These are phyloP conservation scores for Oryza meridionalis DNA, from an alignment of 176 grass and related monocot genomes.

Conservation along the genomic window DNA sequence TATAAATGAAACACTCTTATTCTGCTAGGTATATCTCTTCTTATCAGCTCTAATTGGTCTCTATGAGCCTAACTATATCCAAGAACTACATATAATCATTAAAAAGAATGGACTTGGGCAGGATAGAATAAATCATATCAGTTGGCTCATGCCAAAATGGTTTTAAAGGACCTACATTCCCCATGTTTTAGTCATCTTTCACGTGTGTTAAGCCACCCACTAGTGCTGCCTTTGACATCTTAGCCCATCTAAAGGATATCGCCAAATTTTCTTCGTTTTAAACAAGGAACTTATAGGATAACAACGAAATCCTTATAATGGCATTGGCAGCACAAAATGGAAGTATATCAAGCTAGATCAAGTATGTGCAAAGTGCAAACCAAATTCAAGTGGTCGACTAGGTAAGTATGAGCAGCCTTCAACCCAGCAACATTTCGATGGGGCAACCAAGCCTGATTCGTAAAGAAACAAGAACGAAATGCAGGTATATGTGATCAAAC, in stretches of 20 bases:
- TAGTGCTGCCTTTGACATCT: background rate
- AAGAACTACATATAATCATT: background rate
- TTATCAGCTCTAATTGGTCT: background rate
- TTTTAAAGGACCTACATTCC: background rate
- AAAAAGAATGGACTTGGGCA: constrained; percentile 8
- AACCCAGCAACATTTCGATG: constrained; percentile 3
- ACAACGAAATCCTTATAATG: background rate
- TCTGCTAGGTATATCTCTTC: background rate
- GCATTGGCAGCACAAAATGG: background rate
- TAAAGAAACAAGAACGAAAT: background rate
- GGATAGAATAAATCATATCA: background rate
- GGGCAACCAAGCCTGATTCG: background rate
- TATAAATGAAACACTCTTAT: background rate
- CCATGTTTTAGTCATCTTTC: background rate
- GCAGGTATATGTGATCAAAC: background rate
- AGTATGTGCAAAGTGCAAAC: constrained; percentile 12
- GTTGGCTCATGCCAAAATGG: background rate
- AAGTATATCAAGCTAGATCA: constrained; percentile 2
- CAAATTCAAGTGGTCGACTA: background rate
- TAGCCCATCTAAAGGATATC: background rate
- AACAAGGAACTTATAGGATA: background rate
- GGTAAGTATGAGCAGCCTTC: background rate
- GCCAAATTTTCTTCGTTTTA: background rate
- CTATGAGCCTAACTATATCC: background rate
- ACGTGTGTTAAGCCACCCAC: background rate